Evolutionary conservation across 176 grass and related monocot species (phyloP), one percentile per base, ranked within the genome.

Genomic region (Musa schizocarpa): DNA sequence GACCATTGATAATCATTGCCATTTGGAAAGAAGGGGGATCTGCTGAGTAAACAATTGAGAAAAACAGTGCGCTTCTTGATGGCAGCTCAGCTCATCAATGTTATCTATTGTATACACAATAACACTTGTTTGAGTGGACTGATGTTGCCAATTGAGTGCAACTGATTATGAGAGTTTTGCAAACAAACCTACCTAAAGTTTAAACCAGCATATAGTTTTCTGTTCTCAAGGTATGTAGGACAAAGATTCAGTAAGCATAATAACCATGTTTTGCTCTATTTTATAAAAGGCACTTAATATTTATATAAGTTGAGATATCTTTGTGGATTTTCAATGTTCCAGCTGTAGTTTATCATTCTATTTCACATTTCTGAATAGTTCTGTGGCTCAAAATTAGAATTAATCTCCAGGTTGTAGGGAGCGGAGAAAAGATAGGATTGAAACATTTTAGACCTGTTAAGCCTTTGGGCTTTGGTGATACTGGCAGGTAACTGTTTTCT

Each of bases 361-460:
- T 21, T 62, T 62, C 57, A 62, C 20, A 11, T 68, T 25, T 68
- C 57, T 61, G 57, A 21, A 61, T 70, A 70, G 10, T 20, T 51
- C n/a, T 14, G 22, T 11, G 3, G 2, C 22, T 24, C 22, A 26
- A 26, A 65, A 21, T 10, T 51, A 50, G 17, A 17, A 57, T 11
- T 74, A 11, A 21, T 74, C 43, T 82, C 64, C 84, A 97, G 93
- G 79, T 97, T 87, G 26, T 82, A 80, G 72, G 81, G 79, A 83
- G 72, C 66, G 86, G 86, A 75, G 93, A 93, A 93, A 84, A 49
- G 65, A 88, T 97, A 71, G 86, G 85, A 54, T 85, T 97, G 63
- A 87, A 88, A 79, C 93, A 97, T 89, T 91, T 97, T 50, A 97
- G 72, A 83, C 93, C 93, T 59, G 75, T 97, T 49, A 93, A 87